Evolutionary conservation across 345 rosid species (phyloP), one percentile per base, ranked within the genome.

Genomic region (Pugionium cornutum): DNA sequence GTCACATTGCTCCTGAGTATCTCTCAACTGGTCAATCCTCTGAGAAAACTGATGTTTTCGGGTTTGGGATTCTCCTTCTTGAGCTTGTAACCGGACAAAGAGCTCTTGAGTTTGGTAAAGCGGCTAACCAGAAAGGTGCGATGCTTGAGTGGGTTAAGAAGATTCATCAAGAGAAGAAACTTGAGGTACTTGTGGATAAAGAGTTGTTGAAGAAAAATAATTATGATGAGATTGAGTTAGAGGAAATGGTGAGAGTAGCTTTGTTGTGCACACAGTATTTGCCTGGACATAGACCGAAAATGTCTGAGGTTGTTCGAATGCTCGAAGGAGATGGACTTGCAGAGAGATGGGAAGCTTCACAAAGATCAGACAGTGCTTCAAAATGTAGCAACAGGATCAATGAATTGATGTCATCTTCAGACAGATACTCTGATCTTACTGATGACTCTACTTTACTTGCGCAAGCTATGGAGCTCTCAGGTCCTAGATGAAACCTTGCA

Each of bases 261-360:
- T 80, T 92, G 36, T 70, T 92, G 44, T 82, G 96, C 81, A 92
- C 99, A 25, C 99, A 92, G 65, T 83, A 85, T 77, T 79, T 89
- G 64, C 99, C 99, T 9, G 87, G 82, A 50, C 85, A 88, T 10
- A 85, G 99, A 67, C 99, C 99, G 0, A 89, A 86, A 70, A 92
- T 89, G 97, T 92, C 95, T 0, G 99, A 92, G 77, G 99, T 89
- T 49, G 96, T 92, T 37, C 77, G 97, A 62, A 92, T 92, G 99
- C 96, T 92, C 0, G 99, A 92, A 84, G 99, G 99, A 11, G 99
- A 92, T 52, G 99, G 99, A 0, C 84, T 92, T 1, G 99, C 92
- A 4, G 99, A 92, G 68, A 89, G 81, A 80, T 92, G 99, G 99
- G 99, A 92, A 82, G 99, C 95, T 71, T 85, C 99, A 51, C 99